These are phyloP conservation scores for Senna siamea DNA, from an alignment of 306 rosid species.

Conservation along the genomic window DNA sequence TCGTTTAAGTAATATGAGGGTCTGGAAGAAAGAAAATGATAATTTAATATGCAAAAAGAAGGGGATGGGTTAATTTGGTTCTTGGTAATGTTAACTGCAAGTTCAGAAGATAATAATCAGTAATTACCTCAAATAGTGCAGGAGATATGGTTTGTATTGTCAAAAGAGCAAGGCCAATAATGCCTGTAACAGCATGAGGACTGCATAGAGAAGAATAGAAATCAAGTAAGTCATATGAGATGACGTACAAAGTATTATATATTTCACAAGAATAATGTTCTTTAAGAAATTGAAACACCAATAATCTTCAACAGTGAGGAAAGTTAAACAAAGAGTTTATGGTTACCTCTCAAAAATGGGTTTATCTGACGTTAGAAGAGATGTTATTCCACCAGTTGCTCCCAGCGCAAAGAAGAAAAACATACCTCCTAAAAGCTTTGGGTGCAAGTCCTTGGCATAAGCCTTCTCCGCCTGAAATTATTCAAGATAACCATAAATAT, in stretches of 20 bases:
- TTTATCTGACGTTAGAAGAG: slow-evolving; percentile 85
- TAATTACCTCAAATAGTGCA: slow-evolving; percentile 74
- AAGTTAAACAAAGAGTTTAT: background rate
- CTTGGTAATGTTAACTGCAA: slow-evolving; percentile 3
- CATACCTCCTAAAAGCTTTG: slow-evolving; percentile 93
- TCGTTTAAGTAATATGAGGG: too few species aligned
- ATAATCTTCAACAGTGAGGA: slow-evolving; percentile 1
- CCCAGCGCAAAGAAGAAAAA: slow-evolving; percentile 92
- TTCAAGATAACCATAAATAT: background rate
- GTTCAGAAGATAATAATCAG: slow-evolving; percentile 20
- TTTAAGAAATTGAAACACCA: background rate
- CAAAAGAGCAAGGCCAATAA: slow-evolving; percentile 77
- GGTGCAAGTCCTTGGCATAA: slow-evolving; percentile 91
- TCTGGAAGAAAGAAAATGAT: background rate
- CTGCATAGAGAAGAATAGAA: slow-evolving; percentile 44
- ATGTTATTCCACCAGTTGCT: slow-evolving; percentile 89
- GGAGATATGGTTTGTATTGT: slow-evolving; percentile 80
- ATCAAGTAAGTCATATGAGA: background rate
- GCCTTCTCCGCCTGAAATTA: slow-evolving; percentile 81
- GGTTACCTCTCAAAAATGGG: slow-evolving; percentile 86
- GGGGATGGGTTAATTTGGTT: background rate
- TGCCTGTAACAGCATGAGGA: slow-evolving; percentile 90
- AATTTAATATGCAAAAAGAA: background rate
- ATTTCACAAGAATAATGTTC: too few species aligned
- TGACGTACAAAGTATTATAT: background rate